Evolutionary conservation across 2,329 filamentous ascomycete genomes (phyloP), one percentile per base, ranked within the genome.

Genomic region (Phialocephala sp.): DNA sequence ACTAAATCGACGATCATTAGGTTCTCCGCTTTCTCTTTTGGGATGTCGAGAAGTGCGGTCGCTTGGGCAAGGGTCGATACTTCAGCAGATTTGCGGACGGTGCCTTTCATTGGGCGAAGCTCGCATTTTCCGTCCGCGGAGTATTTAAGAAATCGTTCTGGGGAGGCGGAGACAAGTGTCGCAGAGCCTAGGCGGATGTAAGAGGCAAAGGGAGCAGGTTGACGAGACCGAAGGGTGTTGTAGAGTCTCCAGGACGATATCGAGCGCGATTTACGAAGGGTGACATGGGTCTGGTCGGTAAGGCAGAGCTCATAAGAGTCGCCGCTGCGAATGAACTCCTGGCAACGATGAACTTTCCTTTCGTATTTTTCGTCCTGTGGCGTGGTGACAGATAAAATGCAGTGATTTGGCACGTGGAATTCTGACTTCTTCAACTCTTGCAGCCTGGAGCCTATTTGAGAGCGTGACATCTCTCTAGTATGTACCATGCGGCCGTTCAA

Each of bases 1-100:
- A 97, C 95, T 0, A 98, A 83, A 77, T 98, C 94, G 2, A 97
- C 94, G 73, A 98, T 97, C 95, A 98, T 98, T 27, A 98, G 85
- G 75, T 98, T 98, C 80, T 98, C 94, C 0, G 94, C 94, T 72
- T 92, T 89, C 77, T 98, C 95, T 77, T 98, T 98, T 24, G 91
- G 90, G 0, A 92, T 85, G 64, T 90, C 87, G 15, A 97, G 85
- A 45, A 96, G 86, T 35, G 81, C 80, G 67, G 89, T 87, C 0
- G 94, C 94, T 73, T 91, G 85, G 5, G 84, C 85, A n/a, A 91
- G 82, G 0, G 90, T 95, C 43, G 90, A 76, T 0, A 85, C 87
- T 1, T 82, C 82, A 0, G 83, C 80, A 0, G 85, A 86, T 73
- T 97, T 97, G 72, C 89, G 89, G n/a, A 97, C 93, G 0, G 94